Percentiles rank a stretch among this genome's conserved stretches.
Evolutionary conservation across 345 rosid genomes (phyloP).

Genomic region (Xanthoceras sorbifolium): DNA sequence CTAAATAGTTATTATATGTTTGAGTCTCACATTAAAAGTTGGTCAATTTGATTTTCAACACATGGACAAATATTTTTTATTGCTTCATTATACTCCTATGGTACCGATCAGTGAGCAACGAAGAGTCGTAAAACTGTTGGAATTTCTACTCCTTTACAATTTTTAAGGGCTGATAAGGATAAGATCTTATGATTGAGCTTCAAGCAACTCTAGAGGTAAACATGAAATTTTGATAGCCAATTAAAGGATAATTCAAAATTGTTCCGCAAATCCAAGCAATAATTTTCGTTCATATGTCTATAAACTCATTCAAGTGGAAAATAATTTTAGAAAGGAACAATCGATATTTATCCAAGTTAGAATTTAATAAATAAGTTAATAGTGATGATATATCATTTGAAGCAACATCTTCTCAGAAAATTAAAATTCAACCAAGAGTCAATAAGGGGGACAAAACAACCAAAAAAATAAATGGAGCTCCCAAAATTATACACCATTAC

Average conservation of each 20-base stretch:
- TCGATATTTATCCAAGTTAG: background rate
- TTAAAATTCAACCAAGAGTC: background rate
- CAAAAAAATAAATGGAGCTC: background rate
- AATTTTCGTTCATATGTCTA: background rate
- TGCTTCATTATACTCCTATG: slow-evolving; percentile 3
- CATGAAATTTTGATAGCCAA: background rate
- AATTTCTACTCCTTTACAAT: background rate
- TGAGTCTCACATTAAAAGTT: background rate
- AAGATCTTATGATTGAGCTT: background rate
- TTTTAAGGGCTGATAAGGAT: background rate
- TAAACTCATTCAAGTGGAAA: background rate
- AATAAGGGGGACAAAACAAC: background rate
- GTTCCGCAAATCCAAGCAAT: background rate
- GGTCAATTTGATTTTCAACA: background rate
- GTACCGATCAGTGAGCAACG: background rate
- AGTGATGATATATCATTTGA: too few species aligned
- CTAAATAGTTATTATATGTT: background rate
- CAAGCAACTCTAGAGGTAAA: background rate
- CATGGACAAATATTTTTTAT: background rate
- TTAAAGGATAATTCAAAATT: background rate
- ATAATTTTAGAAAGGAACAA: background rate
- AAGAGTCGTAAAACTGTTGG: background rate
- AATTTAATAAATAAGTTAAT: too few species aligned
- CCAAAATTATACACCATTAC: background rate
- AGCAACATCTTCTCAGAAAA: too few species aligned